These are phyloP conservation scores for Podila horticola DNA, from an alignment of 192 early-diverging fungal genomes.

Conservation along the genomic window DNA sequence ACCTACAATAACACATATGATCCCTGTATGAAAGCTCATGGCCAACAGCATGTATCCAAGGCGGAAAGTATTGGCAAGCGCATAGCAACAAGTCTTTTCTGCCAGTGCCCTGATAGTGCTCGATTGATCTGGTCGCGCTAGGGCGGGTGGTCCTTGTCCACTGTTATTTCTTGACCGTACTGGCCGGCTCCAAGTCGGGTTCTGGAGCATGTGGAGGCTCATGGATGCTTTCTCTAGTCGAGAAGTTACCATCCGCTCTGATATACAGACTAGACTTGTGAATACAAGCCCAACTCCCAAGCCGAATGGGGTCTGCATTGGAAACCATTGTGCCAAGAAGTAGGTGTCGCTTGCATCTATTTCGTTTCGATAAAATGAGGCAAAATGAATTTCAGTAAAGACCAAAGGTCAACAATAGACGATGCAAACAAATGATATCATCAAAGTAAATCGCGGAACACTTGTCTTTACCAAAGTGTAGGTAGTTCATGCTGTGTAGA, in stretches of 20 bases:
- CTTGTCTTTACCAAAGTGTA: slow-evolving; percentile 13
- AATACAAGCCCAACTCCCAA: slow-evolving; percentile 8
- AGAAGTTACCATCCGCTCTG: slow-evolving; percentile 11
- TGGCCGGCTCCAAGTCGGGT: neutral
- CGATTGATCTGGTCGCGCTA: neutral
- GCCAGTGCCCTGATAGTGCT: neutral
- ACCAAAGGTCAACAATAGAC: neutral
- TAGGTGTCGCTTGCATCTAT: slow-evolving; percentile 7
- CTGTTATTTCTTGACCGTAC: neutral
- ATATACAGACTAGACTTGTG: slow-evolving; percentile 7
- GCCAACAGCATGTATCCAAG: slow-evolving; percentile 51
- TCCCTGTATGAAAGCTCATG: slow-evolving; percentile 54
- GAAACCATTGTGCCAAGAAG: slow-evolving; percentile 4
- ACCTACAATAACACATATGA: slow-evolving; percentile 41
- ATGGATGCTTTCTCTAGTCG: slow-evolving; percentile 7
- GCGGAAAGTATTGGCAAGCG: slow-evolving; percentile 29
- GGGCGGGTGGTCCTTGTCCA: neutral
- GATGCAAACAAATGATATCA: neutral
- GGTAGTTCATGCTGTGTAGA: slow-evolving; percentile 13
- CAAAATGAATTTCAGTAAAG: neutral
- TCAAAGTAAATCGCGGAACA: neutral
- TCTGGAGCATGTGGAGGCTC: neutral
- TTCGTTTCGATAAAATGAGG: neutral
- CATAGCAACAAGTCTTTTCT: slow-evolving; percentile 23
- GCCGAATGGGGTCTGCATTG: neutral